Conservation (phyloP, 2,329 filamentous ascomycete species). For the Diaporthe sp. region DNA sequence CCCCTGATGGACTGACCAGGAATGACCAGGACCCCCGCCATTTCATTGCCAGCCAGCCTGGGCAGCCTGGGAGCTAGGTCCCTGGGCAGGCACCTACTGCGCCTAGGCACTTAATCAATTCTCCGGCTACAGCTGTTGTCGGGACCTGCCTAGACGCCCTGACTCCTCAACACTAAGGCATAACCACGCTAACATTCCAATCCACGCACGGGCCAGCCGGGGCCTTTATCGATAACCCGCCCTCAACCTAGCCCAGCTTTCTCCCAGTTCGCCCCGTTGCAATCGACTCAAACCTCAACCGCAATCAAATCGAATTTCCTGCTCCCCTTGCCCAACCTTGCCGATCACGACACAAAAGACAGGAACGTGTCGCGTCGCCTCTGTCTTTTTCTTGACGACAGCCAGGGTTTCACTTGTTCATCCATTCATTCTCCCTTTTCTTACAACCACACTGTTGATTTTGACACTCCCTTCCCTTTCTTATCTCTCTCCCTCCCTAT, state of each 20-base stretch:
- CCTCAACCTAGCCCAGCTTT: constrained; percentile 21
- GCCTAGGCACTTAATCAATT: constrained; percentile 19
- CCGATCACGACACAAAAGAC: constrained; percentile 1
- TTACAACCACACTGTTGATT: constrained; percentile 5
- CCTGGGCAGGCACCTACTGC: constrained; percentile 5
- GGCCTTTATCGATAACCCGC: constrained; percentile 6
- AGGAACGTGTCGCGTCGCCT: neutral
- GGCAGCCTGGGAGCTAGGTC: neutral
- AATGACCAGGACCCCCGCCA: constrained; percentile 18
- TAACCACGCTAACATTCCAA: constrained; percentile 9
- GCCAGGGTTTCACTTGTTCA: neutral
- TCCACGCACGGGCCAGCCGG: neutral
- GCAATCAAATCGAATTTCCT: constrained; percentile 23
- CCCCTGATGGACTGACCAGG: neutral
- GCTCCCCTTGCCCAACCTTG: neutral
- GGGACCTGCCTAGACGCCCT: neutral
- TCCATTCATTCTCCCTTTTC: constrained; percentile 10
- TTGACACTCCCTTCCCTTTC: constrained; percentile 9
- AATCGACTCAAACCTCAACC: constrained; percentile 16
- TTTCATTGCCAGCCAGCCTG: neutral
- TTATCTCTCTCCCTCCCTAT: neutral
- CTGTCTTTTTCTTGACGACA: constrained; percentile 33
- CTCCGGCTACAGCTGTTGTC: constrained; percentile 5
- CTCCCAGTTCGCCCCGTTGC: constrained; percentile 16
- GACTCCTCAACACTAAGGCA: neutral